Percentiles rank a stretch among this genome's conserved stretches.
Evolutionary conservation across 768 basidiomycete genomes (phyloP).

Genomic region (Xanthoconium purpureum): DNA sequence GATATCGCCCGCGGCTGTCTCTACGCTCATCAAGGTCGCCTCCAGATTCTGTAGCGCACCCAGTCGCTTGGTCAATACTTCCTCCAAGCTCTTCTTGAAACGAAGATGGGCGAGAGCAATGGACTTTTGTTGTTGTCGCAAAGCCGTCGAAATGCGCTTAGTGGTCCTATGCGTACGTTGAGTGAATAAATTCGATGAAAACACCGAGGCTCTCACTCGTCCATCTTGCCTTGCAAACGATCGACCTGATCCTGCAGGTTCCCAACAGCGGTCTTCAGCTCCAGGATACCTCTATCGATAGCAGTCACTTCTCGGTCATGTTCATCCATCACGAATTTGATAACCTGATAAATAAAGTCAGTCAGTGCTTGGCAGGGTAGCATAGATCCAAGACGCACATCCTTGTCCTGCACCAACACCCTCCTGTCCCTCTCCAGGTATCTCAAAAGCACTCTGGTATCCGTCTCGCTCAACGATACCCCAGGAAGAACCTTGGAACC

Average conservation of each 20-base stretch:
- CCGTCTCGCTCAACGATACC: conserved; percentile 53
- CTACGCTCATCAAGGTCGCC: conserved; percentile 74
- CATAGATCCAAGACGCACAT: conserved; percentile 44
- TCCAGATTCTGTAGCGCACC: conserved; percentile 72
- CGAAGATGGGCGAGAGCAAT: conserved; percentile 76
- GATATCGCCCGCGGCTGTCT: conserved; percentile 85
- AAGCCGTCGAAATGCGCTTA: conserved; percentile 57
- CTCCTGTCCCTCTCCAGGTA: conserved; percentile 76
- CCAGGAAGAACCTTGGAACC: conserved; percentile 39
- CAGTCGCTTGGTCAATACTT: conserved; percentile 70
- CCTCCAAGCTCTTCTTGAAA: conserved; percentile 78
- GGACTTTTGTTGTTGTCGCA: conserved; percentile 68
- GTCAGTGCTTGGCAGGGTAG: background rate
- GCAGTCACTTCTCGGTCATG: conserved; percentile 51
- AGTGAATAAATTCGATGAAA: background rate
- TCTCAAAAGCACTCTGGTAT: conserved; percentile 68
- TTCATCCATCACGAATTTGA: conserved; percentile 66
- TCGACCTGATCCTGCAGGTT: conserved; percentile 70
- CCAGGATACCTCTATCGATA: conserved; percentile 81
- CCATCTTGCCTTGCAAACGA: conserved; percentile 64
- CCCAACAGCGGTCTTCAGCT: conserved; percentile 68
- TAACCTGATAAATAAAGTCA: conserved; percentile 46
- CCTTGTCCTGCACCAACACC: conserved; percentile 60
- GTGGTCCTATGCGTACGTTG: conserved; percentile 49
- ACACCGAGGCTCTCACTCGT: conserved; percentile 49